Conservation (phyloP, 257 asterid genomes). For the Nemophila menziesii region DNA sequence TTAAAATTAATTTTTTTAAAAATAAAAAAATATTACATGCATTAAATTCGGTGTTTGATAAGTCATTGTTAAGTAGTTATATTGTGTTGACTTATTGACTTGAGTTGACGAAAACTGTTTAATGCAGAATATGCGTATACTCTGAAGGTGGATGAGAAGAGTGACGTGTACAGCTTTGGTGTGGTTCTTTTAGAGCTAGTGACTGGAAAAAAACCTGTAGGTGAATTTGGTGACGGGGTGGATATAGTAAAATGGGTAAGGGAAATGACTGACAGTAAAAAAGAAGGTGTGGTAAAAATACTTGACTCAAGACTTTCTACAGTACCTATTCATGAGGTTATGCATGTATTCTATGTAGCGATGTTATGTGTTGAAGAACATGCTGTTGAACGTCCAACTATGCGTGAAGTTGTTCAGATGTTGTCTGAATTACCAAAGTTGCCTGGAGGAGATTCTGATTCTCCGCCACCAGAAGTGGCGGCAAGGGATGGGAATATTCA, state of each 20-base stretch:
- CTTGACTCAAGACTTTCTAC: constrained; percentile 79
- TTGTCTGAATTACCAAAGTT: constrained; percentile 78
- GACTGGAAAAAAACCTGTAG: constrained; percentile 77
- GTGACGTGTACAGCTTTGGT: constrained; percentile 94
- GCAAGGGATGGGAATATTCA: constrained; percentile 8
- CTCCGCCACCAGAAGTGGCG: constrained; percentile 23
- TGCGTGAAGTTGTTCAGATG: constrained; percentile 93
- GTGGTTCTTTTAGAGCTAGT: constrained; percentile 83
- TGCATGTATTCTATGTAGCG: constrained; percentile 87
- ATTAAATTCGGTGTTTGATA: neutral
- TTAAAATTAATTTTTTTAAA: no score
- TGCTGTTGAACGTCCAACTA: constrained; percentile 91
- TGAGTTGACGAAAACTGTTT: neutral
- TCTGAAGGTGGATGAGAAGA: constrained; percentile 91
- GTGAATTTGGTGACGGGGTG: constrained; percentile 95
- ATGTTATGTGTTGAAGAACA: constrained; percentile 95
- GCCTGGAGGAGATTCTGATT: constrained; percentile 23
- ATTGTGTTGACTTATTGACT: neutral
- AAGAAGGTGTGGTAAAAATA: constrained; percentile 64
- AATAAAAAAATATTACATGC: neutral
- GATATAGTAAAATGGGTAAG: constrained; percentile 98
- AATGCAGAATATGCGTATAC: constrained; percentile 86
- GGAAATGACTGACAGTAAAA: constrained; percentile 69
- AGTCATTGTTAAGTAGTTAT: constrained; percentile 1
- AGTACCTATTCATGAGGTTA: constrained; percentile 71